A percentile compares a stretch with the other conserved stretches of the same genome.
These are phyloP conservation scores for Hypomyces perniciosus DNA, from an alignment of 2,329 filamentous ascomycete species.

Conservation along the genomic window DNA sequence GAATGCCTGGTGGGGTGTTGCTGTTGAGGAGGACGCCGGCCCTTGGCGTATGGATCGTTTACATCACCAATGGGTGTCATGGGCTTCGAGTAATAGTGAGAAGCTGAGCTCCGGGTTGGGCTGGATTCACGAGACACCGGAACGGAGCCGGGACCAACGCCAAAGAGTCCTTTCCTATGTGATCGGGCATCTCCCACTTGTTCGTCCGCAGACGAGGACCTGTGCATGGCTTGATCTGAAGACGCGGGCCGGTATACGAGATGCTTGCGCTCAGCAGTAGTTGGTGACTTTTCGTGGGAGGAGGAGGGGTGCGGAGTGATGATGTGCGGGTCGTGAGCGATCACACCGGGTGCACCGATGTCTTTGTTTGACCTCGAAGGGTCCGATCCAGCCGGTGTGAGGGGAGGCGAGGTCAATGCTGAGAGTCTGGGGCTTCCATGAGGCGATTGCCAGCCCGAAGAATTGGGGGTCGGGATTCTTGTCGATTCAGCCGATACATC, in stretches of 20 bases:
- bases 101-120: slow-evolving; percentile 57
- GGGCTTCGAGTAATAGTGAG: slow-evolving; percentile 62
- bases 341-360: slow-evolving; percentile 27
- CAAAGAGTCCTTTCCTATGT: slow-evolving; percentile 52
- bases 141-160: slow-evolving; percentile 45
- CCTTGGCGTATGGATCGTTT: slow-evolving; percentile 84
- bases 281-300: slow-evolving; percentile 46
- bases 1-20: slow-evolving; percentile 54
- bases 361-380: slow-evolving; percentile 28
- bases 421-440: slow-evolving; percentile 60
- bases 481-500: slow-evolving; percentile 56
- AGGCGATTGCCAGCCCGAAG: slow-evolving; percentile 60
- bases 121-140: slow-evolving; percentile 57
- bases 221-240: slow-evolving; percentile 36
- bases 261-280: slow-evolving; percentile 34
- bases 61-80: slow-evolving; percentile 73
- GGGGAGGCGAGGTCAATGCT: slow-evolving; percentile 77
- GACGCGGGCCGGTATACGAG: slow-evolving; percentile 39
- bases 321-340: slow-evolving; percentile 38
- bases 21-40: slow-evolving; percentile 65
- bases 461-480: slow-evolving; percentile 57
- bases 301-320: slow-evolving; percentile 65
- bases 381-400: slow-evolving; percentile 76
- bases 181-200: slow-evolving; percentile 27
- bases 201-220: slow-evolving; percentile 36